Evolutionary conservation across 768 basidiomycete species (phyloP), one percentile per base, ranked within the genome.

Genomic region (Rubroboletus pulcherrimus): DNA sequence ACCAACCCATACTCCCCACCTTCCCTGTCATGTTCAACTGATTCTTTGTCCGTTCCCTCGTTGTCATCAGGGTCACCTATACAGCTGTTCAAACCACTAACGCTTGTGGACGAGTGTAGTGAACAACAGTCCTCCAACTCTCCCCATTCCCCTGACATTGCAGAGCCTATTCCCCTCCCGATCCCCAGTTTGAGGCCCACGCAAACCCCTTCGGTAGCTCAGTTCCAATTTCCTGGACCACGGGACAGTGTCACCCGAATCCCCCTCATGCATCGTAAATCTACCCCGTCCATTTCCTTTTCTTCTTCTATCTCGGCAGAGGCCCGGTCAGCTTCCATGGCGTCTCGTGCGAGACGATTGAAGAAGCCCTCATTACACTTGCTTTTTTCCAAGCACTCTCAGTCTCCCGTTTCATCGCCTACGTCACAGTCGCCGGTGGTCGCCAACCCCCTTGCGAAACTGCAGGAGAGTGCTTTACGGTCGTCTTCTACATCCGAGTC

Each of bases 351-450:
- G 26, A 68, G 67, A 51, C 75, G 73, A 54, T 66, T 78, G 55
- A 89, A 86, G 71, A 86, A 84, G 49, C 86, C 89, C 0, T 89
- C 88, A 3, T 70, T 89, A 54, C 82, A 83, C 48, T 72, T 88
- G 17, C 74, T 89, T 19, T 86, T 90, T 67, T 77, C 84, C 33
- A 87, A 86, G 73, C 80, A 78, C 46, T 83, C 86, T 7, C 70
- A 75, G 3, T 80, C 84, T 24, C 75, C 81, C 4, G 62, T 81
- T 43, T 68, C 70, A 26, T 64, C 67, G 45, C 66, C 71, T 37
- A 42, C 63, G 52, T 55, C 63, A 52, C 70, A 62, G 31, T 72
- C 68, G 30, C 69, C 71, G 8, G 59, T 54, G 11, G 49, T 58
- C 30, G 47, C 55, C 26, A 38, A 56, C 19, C 34, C 64, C 14